These are phyloP conservation scores for Carex cristatella DNA, from an alignment of 176 grass and related monocot species.

Conservation along the genomic window DNA sequence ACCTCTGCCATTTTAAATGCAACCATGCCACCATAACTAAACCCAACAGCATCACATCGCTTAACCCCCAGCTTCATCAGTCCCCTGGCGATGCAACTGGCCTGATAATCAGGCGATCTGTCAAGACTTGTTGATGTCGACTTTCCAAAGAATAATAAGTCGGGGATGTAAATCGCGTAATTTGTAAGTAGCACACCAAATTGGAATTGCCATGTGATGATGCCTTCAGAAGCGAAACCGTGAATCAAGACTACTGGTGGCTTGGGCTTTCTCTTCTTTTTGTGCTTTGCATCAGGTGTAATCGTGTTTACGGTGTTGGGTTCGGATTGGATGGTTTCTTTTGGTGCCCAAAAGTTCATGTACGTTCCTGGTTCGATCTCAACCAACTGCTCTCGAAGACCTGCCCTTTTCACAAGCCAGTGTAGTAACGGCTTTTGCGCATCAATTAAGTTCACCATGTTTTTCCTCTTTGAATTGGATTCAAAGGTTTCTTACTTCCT, in stretches of 20 bases:
- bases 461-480: not conserved
- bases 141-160: constrained; percentile 82
- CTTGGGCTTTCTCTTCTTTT: constrained; percentile 28
- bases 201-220: constrained; percentile 95
- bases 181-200: constrained; percentile 67
- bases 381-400: constrained; percentile 52
- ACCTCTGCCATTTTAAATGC: constrained; percentile 89
- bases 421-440: constrained; percentile 65
- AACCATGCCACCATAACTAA: constrained; percentile 98
- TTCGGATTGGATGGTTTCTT: constrained; percentile 51
- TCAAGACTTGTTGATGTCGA: constrained; percentile 39
- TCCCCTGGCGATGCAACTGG: constrained; percentile 48
- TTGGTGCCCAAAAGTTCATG: constrained; percentile 84
- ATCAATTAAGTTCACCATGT: constrained; percentile 90
- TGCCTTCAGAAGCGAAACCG: constrained; percentile 82
- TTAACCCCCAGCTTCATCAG: constrained; percentile 53
- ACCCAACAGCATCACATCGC: constrained; percentile 73
- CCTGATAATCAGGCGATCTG: constrained; percentile 80
- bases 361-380: constrained; percentile 73
- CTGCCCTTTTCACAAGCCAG: constrained; percentile 59
- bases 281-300: not conserved
- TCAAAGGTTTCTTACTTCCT: not conserved
- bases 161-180: constrained; percentile 86
- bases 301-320: constrained; percentile 24
- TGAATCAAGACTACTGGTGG: constrained; percentile 72